Percentiles rank a stretch among this genome's conserved stretches.
Conservation (phyloP, 1,139 yeast genomes). For the Geotrichum histeridarum region DNA sequence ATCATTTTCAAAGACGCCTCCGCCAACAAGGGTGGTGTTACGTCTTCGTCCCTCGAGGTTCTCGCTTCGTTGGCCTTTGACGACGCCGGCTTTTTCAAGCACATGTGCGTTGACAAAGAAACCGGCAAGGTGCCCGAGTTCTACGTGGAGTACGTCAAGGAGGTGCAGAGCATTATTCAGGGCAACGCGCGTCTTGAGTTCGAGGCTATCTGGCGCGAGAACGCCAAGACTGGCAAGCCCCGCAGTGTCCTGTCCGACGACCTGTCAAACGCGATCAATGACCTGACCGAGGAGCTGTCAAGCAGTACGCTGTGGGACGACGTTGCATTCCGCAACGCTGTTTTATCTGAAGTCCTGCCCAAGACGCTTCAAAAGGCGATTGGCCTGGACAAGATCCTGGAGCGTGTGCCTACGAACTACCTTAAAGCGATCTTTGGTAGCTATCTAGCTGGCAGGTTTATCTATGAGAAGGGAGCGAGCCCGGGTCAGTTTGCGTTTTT, state of each 20-base stretch:
- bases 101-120: constrained; percentile 63
- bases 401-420: constrained; percentile 82
- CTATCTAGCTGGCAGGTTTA: constrained; percentile 81
- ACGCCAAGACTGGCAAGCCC: constrained; percentile 58
- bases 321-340: constrained; percentile 65
- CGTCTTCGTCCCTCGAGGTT: constrained; percentile 93
- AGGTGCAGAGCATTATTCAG: constrained; percentile 73
- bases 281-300: constrained; percentile 82
- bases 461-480: constrained; percentile 78
- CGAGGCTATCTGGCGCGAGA: constrained; percentile 78
- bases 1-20: constrained; percentile 92
- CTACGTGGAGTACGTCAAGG: constrained; percentile 74
- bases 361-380: constrained; percentile 61
- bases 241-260: constrained; percentile 79
- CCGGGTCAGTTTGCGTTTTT: constrained; percentile 79
- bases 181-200: constrained; percentile 80
- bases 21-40: constrained; percentile 97
- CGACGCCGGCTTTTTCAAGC: constrained; percentile 68
- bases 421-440: constrained; percentile 88
- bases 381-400: constrained; percentile 68
- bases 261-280: constrained; percentile 79
- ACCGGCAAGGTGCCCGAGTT: constrained; percentile 53
- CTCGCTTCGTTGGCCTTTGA: constrained; percentile 89
- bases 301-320: constrained; percentile 86
- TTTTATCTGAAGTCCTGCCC: constrained; percentile 75